Base-by-base conservation (phyloP, 306 rosid species). In the Dicorynia guianensis region DNA sequence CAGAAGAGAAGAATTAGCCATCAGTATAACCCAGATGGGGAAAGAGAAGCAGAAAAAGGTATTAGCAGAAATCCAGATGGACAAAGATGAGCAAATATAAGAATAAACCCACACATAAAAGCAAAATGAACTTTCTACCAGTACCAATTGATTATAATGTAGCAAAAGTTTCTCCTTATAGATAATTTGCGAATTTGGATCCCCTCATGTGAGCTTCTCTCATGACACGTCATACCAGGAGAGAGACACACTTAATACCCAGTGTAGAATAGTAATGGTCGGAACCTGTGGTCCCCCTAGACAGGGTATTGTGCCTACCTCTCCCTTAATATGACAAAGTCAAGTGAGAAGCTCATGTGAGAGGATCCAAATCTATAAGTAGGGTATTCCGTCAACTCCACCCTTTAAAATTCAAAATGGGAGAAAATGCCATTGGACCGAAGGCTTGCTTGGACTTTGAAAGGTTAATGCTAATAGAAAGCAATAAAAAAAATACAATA, bases 11-110 rank as follows among this genome's bases (percentile, higher is more conserved):
- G 19, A 34, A 18, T 1, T 3, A 6, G 4, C 1, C 8, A 4
- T 14, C 0, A 2, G 4, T 4, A 71, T 54, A 67, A 20, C 39
- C 14, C 35, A 19, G 11, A 39, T 8, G n/a, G 36, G 34, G 52
- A 76, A 6, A 59, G 30, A 55, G 34, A 56, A 44, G 67, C 10
- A 46, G 39, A 35, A 66, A 17, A 76, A 44, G 47, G 79, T 53
- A n/a, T n/a, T n/a, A n/a, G n/a, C n/a, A n/a, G n/a, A n/a, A n/a
- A n/a, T n/a, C n/a, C n/a, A n/a, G n/a, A n/a, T n/a, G n/a, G n/a
- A n/a, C n/a, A 38, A 54, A 64, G 55, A 49, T 34, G 14, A 30
- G 14, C 55, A 33, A 40, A 15, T 65, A 30, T 15, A 11, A 40
- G 57, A 54, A 42, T 2, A 40, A 46, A 12, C n/a, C 11, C 17